Conservation (phyloP, 2,329 filamentous ascomycete species). For the Alternaria sp. region DNA sequence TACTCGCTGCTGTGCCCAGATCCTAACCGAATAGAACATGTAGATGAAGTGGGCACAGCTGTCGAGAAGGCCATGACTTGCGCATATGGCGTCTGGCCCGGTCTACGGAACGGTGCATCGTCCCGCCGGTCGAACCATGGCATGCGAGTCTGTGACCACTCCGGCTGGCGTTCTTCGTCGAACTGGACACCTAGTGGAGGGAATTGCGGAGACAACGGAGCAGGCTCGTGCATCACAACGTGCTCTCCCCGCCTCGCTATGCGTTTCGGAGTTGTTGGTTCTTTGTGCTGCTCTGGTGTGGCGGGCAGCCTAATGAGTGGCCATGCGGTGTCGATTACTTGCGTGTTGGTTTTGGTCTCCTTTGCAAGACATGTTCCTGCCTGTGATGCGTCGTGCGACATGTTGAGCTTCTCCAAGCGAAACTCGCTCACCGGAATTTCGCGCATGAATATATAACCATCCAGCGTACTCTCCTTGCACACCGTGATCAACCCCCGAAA, state of each 20-base stretch:
- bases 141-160: slow-evolving; percentile 7
- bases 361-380: neutral
- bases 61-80: neutral
- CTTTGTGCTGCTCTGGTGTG: neutral
- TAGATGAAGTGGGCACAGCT: too few relatives aligned
- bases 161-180: slow-evolving; percentile 4
- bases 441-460: neutral
- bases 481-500: slow-evolving; percentile 1
- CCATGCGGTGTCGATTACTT: neutral
- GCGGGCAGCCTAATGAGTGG: neutral
- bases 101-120: slow-evolving; percentile 6
- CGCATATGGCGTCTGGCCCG: slow-evolving; percentile 1
- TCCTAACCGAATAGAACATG: neutral
- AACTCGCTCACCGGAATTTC: slow-evolving; percentile 4
- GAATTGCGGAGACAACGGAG: neutral
- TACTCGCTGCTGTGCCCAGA: neutral
- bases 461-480: neutral
- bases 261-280: neutral
- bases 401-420: neutral
- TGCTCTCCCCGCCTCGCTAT: neutral
- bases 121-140: neutral
- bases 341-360: neutral
- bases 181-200: neutral
- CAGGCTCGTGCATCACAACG: neutral
- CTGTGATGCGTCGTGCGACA: neutral